phyloP scores from a whole-genome alignment of 306 rosid genomes.

The Cucumis hystrix region DNA sequence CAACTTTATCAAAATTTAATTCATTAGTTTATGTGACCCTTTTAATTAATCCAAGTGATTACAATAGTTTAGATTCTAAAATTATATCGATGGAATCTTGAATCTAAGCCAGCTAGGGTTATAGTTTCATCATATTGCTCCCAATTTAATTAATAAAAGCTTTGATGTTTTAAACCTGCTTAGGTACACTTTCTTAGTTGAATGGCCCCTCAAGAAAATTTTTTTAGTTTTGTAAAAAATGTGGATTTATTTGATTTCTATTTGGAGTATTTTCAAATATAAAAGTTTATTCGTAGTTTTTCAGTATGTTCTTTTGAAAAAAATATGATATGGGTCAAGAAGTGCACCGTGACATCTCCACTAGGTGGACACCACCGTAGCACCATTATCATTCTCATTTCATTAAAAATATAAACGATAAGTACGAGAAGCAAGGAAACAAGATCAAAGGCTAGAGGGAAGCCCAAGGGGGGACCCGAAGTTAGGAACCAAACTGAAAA shows the following conservation, averaged over 20 bases:
- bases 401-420: no score
- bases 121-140: background rate
- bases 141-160: background rate
- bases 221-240: background rate
- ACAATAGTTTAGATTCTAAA: background rate
- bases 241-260: background rate
- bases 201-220: background rate
- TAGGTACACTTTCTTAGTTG: background rate
- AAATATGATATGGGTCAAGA: no score
- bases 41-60: background rate
- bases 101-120: background rate
- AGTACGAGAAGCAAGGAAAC: no score
- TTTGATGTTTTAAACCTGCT: background rate
- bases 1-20: background rate
- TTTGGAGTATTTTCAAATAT: no score
- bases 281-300: no score
- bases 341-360: no score
- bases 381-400: no score
- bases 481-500: no score
- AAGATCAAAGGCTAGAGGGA: no score
- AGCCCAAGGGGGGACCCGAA: no score
- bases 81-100: background rate
- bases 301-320: no score
- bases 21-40: background rate
- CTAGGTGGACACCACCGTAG: no score